A percentile compares a stretch with the other conserved stretches of the same genome.
These are phyloP conservation scores for Henckelia pumila DNA, from an alignment of 257 asterid species.

Conservation along the genomic window DNA sequence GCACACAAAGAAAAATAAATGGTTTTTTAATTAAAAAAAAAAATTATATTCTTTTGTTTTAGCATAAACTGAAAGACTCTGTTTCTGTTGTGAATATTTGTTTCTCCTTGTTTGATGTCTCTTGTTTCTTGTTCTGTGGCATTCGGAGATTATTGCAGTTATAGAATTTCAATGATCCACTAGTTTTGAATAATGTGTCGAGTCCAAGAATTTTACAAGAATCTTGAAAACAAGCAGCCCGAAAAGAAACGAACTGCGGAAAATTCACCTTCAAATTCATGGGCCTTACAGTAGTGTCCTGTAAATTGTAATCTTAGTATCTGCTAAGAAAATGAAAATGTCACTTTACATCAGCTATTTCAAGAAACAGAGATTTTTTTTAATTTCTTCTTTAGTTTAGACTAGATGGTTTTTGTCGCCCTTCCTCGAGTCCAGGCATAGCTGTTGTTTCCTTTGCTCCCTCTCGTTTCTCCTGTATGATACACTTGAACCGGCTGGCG, in stretches of 20 bases:
- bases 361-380: conserved; percentile 7
- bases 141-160: conserved; percentile 45
- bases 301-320: conserved; percentile 2
- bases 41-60: too few species aligned
- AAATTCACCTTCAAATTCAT: too few species aligned
- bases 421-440: conserved; percentile 33
- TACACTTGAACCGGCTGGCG: conserved; percentile 70
- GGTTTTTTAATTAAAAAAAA: too few species aligned
- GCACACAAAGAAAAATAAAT: neutral
- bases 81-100: too few species aligned
- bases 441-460: conserved; percentile 29
- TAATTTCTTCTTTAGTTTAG: conserved; percentile 19
- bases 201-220: conserved; percentile 88
- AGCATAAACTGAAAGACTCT: too few species aligned
- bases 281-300: neutral
- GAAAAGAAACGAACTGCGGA: neutral
- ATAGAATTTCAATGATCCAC: conserved; percentile 75
- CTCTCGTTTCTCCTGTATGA: conserved; percentile 44
- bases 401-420: conserved; percentile 23
- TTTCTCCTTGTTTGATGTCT: too few species aligned
- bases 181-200: conserved; percentile 90
- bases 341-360: neutral
- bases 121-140: conserved; percentile 16
- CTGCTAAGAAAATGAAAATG: neutral
- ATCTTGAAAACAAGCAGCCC: neutral